These are phyloP conservation scores for Fusarium brevicatenulatum DNA, from an alignment of 2,329 filamentous ascomycete species.

Conservation along the genomic window DNA sequence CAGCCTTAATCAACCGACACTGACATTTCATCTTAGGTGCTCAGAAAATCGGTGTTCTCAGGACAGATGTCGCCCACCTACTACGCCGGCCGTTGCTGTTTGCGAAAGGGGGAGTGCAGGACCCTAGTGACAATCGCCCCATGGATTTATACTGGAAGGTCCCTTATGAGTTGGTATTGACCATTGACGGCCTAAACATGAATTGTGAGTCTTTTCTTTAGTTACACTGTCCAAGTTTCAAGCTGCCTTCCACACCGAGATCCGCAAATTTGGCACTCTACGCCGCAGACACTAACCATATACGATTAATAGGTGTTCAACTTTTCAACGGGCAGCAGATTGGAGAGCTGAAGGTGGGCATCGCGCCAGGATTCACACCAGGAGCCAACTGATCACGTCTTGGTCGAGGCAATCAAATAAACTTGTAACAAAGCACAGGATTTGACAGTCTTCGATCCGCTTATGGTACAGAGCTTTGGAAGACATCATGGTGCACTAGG, in stretches of 20 bases:
- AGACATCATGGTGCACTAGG: not conserved
- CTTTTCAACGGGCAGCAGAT: rapidly evolving
- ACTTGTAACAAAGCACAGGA: rapidly evolving
- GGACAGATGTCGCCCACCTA: not conserved
- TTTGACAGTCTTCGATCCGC: no score
- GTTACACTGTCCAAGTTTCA: not conserved
- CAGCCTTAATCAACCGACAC: not conserved
- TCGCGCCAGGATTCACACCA: not conserved
- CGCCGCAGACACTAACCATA: rapidly evolving
- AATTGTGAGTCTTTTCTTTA: not conserved
- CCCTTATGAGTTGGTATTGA: not conserved
- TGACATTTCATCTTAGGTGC: not conserved
- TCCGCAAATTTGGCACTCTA: not conserved
- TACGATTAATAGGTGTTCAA: not conserved
- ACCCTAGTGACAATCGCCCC: rapidly evolving
- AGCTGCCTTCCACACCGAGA: not conserved
- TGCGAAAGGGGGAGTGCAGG: no score
- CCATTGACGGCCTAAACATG: not conserved
- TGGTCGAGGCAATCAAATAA: rapidly evolving
- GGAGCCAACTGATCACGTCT: not conserved
- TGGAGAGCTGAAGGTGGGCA: not conserved
- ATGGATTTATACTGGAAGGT: not conserved
- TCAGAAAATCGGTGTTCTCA: not conserved
- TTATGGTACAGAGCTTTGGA: not conserved
- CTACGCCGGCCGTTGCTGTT: no score